These are phyloP conservation scores for Cordia subcordata DNA, from an alignment of 257 asterid species.

Conservation along the genomic window DNA sequence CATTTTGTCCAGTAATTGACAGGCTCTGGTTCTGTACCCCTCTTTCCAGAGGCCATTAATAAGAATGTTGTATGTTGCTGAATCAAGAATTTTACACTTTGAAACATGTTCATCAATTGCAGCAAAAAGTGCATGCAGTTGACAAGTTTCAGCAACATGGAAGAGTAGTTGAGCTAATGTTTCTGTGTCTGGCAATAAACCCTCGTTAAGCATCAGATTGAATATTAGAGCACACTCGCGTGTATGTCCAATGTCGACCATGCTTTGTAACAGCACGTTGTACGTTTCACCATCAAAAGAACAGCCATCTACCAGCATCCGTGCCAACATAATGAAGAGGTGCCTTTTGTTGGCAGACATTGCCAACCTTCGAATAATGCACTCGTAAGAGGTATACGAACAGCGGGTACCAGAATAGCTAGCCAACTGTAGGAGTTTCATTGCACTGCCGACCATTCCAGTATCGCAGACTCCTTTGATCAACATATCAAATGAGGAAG, in stretches of 20 bases:
- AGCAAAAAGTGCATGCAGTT: conserved; percentile 43
- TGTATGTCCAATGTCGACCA: conserved; percentile 23
- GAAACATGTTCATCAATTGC: conserved; percentile 31
- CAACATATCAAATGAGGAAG: conserved; percentile 39
- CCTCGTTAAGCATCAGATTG: conserved; percentile 49
- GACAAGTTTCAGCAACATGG: conserved; percentile 38
- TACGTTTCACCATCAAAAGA: conserved; percentile 42
- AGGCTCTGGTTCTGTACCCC: conserved; percentile 56
- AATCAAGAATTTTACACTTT: conserved; percentile 38
- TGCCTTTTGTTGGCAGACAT: conserved; percentile 22
- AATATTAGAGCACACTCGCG: conserved; percentile 30
- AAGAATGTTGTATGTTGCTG: conserved; percentile 39
- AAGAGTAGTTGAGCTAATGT: conserved; percentile 43
- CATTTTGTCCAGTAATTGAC: conserved; percentile 51
- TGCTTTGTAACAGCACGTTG: conserved; percentile 41
- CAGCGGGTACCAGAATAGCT: conserved; percentile 22
- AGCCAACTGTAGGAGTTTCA: conserved; percentile 38
- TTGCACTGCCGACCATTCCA: conserved; percentile 37
- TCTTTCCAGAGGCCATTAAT: conserved; percentile 64
- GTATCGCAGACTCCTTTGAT: conserved; percentile 39
- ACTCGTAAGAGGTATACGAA: conserved; percentile 33
- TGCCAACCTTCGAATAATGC: conserved; percentile 45
- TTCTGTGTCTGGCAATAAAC: conserved; percentile 40
- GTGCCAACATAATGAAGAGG: conserved; percentile 39
- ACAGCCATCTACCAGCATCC: conserved; percentile 55